Evolutionary conservation across 306 rosid species (phyloP), one percentile per base, ranked within the genome.

Genomic region (Ochetophila trinervis): DNA sequence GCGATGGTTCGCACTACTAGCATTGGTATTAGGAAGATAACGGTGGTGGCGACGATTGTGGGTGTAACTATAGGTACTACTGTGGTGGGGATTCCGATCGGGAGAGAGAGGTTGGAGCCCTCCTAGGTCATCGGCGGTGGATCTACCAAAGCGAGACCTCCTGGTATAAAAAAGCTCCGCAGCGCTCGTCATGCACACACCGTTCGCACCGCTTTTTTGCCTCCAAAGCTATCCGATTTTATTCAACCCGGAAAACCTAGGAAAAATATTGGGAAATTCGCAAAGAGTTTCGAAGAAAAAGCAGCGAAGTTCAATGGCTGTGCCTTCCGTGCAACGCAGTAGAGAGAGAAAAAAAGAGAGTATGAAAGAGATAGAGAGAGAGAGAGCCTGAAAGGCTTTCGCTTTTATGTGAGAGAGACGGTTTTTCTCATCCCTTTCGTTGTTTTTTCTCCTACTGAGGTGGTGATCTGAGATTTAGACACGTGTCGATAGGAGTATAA

Each of bases 141-240:
- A 65, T 49, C 98, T 96, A 63, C 86, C 95, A 42, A 70, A 70
- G 34, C 98, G 92, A 62, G 82, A 88, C 78, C 98, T 85, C 69
- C 98, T 64, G 57, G 17, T 69, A 77, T 73, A 57, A 71, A 87
- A 89, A 13, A 92, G 78, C 84, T 92, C 98, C 65, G 88, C 85
- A 74, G 95, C 98, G 89, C 95, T 92, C 93, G 98, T 84, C 96
- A 92, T 92, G 50, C 87, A 85, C 42, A 10, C 45, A 40, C 45
- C 2, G 45, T 0, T 42, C 24, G 4, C 23, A 24, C 42, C 17
- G 5, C 7, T 34, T 0, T 8, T n/a, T 12, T 2, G 51, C 20
- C 13, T 55, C 59, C 4, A 10, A 53, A 35, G 7, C 32, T 5
- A 24, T 17, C 18, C 61, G 34, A 20, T 16, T 14, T 66, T 53